Conservation (phyloP, 805 yeast species). For the Grigorovia jiainica region DNA sequence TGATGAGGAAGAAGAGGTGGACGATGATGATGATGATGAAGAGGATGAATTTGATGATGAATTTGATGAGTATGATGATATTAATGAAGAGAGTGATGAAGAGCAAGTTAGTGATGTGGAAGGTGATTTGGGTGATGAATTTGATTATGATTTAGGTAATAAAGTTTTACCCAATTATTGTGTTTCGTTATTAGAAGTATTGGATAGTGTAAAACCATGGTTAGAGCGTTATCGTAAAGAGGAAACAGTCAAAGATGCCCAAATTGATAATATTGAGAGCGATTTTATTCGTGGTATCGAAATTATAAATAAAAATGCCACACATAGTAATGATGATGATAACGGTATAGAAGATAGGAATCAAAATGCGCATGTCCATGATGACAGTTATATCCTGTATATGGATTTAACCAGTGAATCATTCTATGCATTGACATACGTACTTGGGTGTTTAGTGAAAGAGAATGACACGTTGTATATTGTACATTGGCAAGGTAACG, state of each 20-base stretch:
- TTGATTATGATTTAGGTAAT: conserved; percentile 26
- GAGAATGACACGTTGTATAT: conserved; percentile 77
- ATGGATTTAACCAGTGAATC: conserved; percentile 81
- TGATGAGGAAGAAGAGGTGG: conserved; percentile 2
- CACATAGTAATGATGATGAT: neutral
- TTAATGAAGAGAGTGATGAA: conserved; percentile 32
- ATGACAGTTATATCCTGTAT: conserved; percentile 49
- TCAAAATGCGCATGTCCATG: too few species aligned
- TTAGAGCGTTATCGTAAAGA: conserved; percentile 25
- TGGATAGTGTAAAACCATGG: conserved; percentile 27
- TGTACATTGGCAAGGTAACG: conserved; percentile 30
- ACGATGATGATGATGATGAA: conserved; percentile 1
- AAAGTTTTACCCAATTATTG: conserved; percentile 27
- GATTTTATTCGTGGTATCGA: conserved; percentile 21
- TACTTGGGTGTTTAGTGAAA: conserved; percentile 73
- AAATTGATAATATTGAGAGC: conserved; percentile 16
- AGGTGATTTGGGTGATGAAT: conserved; percentile 26
- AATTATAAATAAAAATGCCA: conserved; percentile 9
- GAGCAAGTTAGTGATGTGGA: conserved; percentile 32
- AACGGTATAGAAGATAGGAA: neutral
- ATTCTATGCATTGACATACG: conserved; percentile 76
- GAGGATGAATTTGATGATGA: conserved; percentile 34
- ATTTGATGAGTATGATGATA: conserved; percentile 34
- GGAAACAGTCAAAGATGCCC: conserved; percentile 23
- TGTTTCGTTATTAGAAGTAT: conserved; percentile 19